Base-by-base conservation (phyloP, 495 filamentous ascomycete species). In the Evansstolkia leycettana region DNA sequence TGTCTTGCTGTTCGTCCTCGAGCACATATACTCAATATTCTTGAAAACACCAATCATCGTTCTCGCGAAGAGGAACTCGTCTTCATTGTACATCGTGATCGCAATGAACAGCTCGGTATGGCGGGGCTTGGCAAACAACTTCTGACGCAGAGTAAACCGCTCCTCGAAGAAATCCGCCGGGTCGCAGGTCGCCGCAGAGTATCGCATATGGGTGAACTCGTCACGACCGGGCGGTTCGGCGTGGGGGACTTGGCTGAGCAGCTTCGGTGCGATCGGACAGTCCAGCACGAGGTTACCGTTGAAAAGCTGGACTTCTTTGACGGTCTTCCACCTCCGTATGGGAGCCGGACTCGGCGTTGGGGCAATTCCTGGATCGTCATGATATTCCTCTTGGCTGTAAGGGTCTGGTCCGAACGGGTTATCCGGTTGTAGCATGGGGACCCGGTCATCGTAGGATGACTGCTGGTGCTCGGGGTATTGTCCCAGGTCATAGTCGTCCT, bases 41-140 rank as follows among this genome's bases (percentile, higher is more conserved):
- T 95, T 95, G 65, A 96, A 81, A 1, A 99, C 89, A 60, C 92
- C 92, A 6, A 80, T 84, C 85, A 99, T 83, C 2, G 92, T 99
- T 24, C 92, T 76, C 25, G 92, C 87, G 51, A 99, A 94, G 12
- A 96, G 70, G 40, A 94, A 82, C 39, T 96, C 92, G 52, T 99
- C 87, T 55, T 99, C 92, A 49, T 99, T 99, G 64, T 94, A 99
- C 92, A 99, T 99, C 19, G 92, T 99, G 27, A 99, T 73, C 6
- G 84, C 90, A 51, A 99, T 95, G 60, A 99, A 96, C 0, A 99
- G 70, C 64, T 99, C 92, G 0, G 92, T 99, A 47, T 93, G 79
- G 28, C 92, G 68, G 8, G 86, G 79, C 57, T 94, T 94, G 37
- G 84, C 84, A 57, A 96, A 96, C 7, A 99, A 73, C 55, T 77